A percentile compares a stretch with the other conserved stretches of the same genome.
Evolutionary conservation across 2,329 filamentous ascomycete genomes (phyloP).

Genomic region (Ophiostoma sp.): DNA sequence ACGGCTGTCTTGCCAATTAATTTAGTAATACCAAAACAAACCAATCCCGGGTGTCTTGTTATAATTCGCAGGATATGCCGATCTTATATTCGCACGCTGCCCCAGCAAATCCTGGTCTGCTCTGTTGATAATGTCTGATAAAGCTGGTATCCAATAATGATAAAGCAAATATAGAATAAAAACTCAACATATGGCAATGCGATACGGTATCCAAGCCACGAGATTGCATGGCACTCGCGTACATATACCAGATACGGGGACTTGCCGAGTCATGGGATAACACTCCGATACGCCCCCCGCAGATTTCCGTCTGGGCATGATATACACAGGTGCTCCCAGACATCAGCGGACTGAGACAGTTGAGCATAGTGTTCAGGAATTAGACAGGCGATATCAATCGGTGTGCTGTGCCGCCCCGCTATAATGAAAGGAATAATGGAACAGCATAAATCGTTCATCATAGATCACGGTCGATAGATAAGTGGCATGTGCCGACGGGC

Average conservation of each 20-base stretch:
- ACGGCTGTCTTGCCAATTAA: slow-evolving; percentile 5
- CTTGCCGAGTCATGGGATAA: not conserved
- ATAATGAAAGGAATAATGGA: not conserved
- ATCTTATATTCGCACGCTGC: slow-evolving; percentile 9
- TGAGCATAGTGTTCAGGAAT: not conserved
- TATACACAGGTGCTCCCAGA: not conserved
- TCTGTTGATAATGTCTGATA: slow-evolving; percentile 7
- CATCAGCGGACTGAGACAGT: not conserved
- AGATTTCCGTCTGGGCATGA: slow-evolving; percentile 1
- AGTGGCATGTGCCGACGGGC: not conserved
- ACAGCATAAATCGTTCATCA: not conserved
- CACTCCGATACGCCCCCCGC: not conserved
- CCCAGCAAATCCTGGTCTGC: slow-evolving; percentile 4
- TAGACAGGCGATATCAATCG: not conserved
- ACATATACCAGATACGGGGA: not conserved
- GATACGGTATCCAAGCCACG: not conserved
- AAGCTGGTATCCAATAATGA: not conserved
- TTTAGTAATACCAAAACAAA: slow-evolving; percentile 1
- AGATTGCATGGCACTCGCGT: not conserved
- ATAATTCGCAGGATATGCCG: slow-evolving; percentile 1
- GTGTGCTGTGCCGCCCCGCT: not conserved
- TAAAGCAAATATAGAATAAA: not conserved
- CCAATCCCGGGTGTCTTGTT: slow-evolving; percentile 9
- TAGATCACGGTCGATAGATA: not conserved
- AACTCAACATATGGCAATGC: too few species aligned